These are phyloP conservation scores for Endoconidiophora polonica DNA, from an alignment of 2,329 filamentous ascomycete species.

Conservation along the genomic window DNA sequence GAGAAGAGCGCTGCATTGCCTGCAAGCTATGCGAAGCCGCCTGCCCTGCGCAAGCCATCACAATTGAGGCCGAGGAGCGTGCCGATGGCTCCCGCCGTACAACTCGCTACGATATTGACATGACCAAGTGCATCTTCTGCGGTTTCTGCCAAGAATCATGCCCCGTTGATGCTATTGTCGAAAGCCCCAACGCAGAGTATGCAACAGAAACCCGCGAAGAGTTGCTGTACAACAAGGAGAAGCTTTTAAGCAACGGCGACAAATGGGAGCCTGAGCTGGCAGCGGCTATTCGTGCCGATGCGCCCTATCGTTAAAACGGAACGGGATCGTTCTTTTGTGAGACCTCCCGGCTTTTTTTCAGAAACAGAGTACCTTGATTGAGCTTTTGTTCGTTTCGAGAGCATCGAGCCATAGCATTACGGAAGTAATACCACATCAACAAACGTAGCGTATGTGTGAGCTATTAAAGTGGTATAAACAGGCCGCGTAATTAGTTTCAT, in stretches of 20 bases:
- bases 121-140: slow-evolving; percentile 99
- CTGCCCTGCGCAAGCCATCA: slow-evolving; percentile 95
- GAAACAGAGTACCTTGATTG: neutral
- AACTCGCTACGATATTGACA: slow-evolving; percentile 97
- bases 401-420: too few species aligned
- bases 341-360: neutral
- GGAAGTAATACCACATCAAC: too few species aligned
- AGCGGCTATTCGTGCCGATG: slow-evolving; percentile 78
- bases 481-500: too few species aligned
- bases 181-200: slow-evolving; percentile 47
- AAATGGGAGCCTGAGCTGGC: slow-evolving; percentile 98
- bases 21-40: slow-evolving; percentile 99
- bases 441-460: too few species aligned
- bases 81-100: slow-evolving; percentile 89
- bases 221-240: slow-evolving; percentile 94
- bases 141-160: slow-evolving; percentile 98
- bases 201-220: slow-evolving; percentile 65
- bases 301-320: slow-evolving; percentile 59
- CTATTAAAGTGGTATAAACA: too few species aligned
- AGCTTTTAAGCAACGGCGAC: slow-evolving; percentile 74
- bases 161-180: slow-evolving; percentile 80
- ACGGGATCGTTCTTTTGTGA: neutral
- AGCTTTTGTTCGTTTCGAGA: too few species aligned
- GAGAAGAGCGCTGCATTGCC: slow-evolving; percentile 97
- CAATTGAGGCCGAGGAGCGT: slow-evolving; percentile 96